Evolutionary conservation across 495 filamentous ascomycete genomes (phyloP), one percentile per base, ranked within the genome.

Genomic region (Aspergillus coremiiformis): DNA sequence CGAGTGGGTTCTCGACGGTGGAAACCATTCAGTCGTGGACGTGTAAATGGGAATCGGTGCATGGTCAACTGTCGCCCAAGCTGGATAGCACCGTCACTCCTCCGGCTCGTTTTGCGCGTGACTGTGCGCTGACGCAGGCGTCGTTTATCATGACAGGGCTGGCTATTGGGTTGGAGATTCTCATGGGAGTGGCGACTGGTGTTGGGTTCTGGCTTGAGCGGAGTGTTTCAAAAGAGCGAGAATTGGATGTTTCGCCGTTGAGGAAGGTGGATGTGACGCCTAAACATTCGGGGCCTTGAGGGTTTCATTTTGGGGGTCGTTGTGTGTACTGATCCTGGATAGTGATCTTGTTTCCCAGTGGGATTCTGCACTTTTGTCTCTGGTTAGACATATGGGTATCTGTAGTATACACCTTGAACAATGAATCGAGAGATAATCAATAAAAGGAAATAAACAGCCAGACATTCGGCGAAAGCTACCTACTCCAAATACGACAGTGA

Each of bases 381-480:
- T 27, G 24, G 24, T 27, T 27, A 27, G 24, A 9, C 24, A 27
- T 9, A 27, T 45, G n/a, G n/a, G n/a, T n/a, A n/a, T n/a, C n/a
- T n/a, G n/a, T n/a, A n/a, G n/a, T n/a, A n/a, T n/a, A n/a, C n/a
- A n/a, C n/a, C n/a, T n/a, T n/a, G n/a, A n/a, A n/a, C n/a, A n/a
- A n/a, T n/a, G n/a, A 15, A 37, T n/a, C 1, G 7, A 19, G 6
- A 37, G 14, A 15, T 15, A 37, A 17, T 8, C 32, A 5, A 17
- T 15, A 51, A 33, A 48, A 80, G 84, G 84, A 33, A 90, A 91
- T 68, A 81, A 81, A 52, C 87, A 87, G 0, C 87, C 87, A 78
- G 72, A 1, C 65, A 85, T 23, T 80, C 82, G 5, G 80, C 80
- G 39, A 89, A 90, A 71, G 82, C 77, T 14, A 56, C 49, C 9